Base-by-base conservation (phyloP, 257 asterid species). In the Solanum chaucha region DNA sequence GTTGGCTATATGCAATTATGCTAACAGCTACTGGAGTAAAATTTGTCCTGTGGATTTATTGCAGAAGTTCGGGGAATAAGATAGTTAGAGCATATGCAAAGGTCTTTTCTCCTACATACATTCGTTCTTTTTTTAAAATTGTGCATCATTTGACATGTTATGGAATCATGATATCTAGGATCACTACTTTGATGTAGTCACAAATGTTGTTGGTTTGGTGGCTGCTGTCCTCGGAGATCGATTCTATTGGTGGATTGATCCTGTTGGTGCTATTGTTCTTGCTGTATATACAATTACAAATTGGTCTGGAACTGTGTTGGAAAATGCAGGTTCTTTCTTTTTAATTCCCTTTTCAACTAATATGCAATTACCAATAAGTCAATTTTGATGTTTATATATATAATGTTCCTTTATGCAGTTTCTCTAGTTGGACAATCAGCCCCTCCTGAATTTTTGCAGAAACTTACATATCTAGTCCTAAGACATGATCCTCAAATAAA, bases 391-490 rank as follows among this genome's bases (percentile, higher is more conserved):
- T 35, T 72, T 9, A 72, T 4, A 17, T 0, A 55, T 55, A 55
- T 55, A 44, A 32, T 64, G 30, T 34, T 64, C 44, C 30, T 84
- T 80, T 86, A 11, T 90, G 90, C 92, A 94, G 99, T 83, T 59
- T 93, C 98, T 22, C 92, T 96, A 59, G 96, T 96, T 44, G 99
- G 99, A 72, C 98, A 94, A 90, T 90, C 99, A 12, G 98, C 98
- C 28, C 93, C 96, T 17, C 95, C 98, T 32, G 95, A 96, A 87
- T 87, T 94, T 61, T 84, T 96, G 86, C 96, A 91, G 91, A 96
- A 95, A 86, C 83, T 95, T 89, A 96, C 98, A 2, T 96, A 96
- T 90, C 95, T 96, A 13, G 98, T 92, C 2, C 89, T 95, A 15
- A 91, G 96, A 82, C 98, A 94, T 58, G 90, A 92, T 65, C 90